phyloP scores from a whole-genome alignment of 176 grass and related monocot species.

The Areca catechu region DNA sequence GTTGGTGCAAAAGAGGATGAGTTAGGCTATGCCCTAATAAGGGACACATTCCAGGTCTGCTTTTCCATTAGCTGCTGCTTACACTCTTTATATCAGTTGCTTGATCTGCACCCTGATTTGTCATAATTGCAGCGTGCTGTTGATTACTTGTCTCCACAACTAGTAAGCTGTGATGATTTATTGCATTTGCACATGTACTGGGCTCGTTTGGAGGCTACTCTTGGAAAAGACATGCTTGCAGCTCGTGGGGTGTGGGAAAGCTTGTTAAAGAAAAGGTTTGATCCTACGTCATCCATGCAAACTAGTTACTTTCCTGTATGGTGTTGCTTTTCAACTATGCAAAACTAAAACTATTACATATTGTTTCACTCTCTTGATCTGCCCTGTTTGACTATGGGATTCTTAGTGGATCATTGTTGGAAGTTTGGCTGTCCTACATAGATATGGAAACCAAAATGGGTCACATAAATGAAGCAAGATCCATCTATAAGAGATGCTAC shows the following conservation, averaged over 20 bases:
- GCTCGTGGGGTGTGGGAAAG: slow-evolving; percentile 87
- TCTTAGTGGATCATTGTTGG: slow-evolving; percentile 71
- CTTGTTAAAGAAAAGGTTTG: slow-evolving; percentile 71
- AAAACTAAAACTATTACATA: background rate
- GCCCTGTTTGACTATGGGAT: slow-evolving; percentile 21
- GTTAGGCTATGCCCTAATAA: slow-evolving; percentile 69
- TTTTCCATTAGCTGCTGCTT: slow-evolving; percentile 17
- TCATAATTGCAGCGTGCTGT: slow-evolving; percentile 54
- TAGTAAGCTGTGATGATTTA: slow-evolving; percentile 47
- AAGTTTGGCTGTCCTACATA: slow-evolving; percentile 75
- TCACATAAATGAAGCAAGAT: slow-evolving; percentile 65
- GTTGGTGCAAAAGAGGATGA: slow-evolving; percentile 21
- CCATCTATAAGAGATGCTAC: slow-evolving; percentile 92
- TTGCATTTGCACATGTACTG: slow-evolving; percentile 66
- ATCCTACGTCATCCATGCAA: slow-evolving; percentile 8
- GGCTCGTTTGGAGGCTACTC: slow-evolving; percentile 63
- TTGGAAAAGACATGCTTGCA: slow-evolving; percentile 65
- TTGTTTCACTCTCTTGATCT: background rate
- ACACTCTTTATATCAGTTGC: background rate
- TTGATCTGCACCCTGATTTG: slow-evolving; percentile 21
- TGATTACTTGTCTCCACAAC: slow-evolving; percentile 53
- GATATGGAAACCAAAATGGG: slow-evolving; percentile 66
- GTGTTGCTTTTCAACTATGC: too few relatives aligned
- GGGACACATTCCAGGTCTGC: slow-evolving; percentile 62
- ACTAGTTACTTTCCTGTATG: background rate